These are phyloP conservation scores for Pilaira anomala DNA, from an alignment of 192 early-diverging fungal genomes.

Conservation along the genomic window DNA sequence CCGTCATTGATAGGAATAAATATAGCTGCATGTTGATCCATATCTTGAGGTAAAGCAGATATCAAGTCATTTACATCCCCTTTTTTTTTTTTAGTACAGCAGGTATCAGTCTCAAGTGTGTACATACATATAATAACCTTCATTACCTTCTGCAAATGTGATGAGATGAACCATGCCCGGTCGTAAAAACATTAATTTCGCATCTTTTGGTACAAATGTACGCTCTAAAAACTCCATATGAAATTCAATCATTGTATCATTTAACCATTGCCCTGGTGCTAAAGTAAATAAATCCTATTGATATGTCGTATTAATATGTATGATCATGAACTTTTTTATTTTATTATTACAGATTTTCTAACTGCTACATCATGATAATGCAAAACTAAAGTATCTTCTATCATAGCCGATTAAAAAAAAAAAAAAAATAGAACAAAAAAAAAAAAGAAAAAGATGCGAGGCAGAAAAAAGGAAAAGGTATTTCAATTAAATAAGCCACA, in stretches of 20 bases:
- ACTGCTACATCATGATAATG: constrained; percentile 25
- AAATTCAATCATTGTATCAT: constrained; percentile 28
- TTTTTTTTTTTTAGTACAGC: not conserved
- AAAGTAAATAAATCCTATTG: constrained; percentile 19
- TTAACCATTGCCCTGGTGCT: constrained; percentile 14
- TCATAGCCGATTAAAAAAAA: not conserved
- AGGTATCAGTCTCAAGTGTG: not conserved
- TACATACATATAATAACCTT: not conserved
- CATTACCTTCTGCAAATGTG: constrained; percentile 15
- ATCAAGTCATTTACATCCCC: constrained; percentile 5
- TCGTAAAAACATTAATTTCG: constrained; percentile 6
- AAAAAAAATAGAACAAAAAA: not conserved
- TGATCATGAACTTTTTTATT: not conserved
- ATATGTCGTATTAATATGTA: not conserved
- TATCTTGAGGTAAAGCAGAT: constrained; percentile 11
- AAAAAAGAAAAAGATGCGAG: not conserved
- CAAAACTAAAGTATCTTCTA: constrained; percentile 8
- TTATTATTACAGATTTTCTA: constrained; percentile 5
- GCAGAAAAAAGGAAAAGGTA: not conserved
- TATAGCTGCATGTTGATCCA: constrained; percentile 5
- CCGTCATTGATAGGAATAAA: constrained; percentile 31
- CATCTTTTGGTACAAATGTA: not conserved
- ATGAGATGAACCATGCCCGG: constrained; percentile 22
- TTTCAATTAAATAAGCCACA: too few relatives aligned
- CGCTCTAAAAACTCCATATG: constrained; percentile 26